Percentiles rank a stretch among this genome's conserved stretches.
Conservation (phyloP, 1,284 basidiomycete genomes). For the Prillingera fragicola region DNA sequence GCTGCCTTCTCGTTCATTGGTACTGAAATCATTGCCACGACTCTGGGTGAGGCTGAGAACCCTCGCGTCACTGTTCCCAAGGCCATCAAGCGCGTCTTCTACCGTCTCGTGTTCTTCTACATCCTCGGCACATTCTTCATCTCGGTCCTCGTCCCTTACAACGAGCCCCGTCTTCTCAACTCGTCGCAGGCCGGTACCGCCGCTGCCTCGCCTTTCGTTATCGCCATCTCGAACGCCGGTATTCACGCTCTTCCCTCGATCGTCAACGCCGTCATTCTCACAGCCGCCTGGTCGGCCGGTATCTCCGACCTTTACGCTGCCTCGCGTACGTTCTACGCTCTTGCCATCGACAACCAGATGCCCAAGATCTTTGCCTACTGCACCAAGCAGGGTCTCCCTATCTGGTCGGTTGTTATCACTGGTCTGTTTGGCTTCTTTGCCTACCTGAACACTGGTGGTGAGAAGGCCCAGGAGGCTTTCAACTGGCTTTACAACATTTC, state of each 20-base stretch:
- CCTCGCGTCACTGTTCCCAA: constrained; percentile 72
- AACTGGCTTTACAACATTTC: constrained; percentile 63
- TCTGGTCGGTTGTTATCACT: constrained; percentile 56
- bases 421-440: constrained; percentile 53
- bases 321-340: constrained; percentile 75
- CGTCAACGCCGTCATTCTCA: constrained; percentile 55
- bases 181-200: constrained; percentile 47
- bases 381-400: constrained; percentile 67
- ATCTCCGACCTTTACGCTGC: constrained; percentile 75
- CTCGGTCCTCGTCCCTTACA: constrained; percentile 71
- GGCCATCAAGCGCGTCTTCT: constrained; percentile 74
- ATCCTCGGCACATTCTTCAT: constrained; percentile 49
- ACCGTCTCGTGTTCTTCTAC: constrained; percentile 70
- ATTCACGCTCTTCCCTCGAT: constrained; percentile 58
- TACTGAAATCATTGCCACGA: constrained; percentile 74
- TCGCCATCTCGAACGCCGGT: constrained; percentile 70
- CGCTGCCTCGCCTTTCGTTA: constrained; percentile 65
- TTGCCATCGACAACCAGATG: constrained; percentile 70
- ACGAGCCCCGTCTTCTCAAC: constrained; percentile 58
- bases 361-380: constrained; percentile 52
- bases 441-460: constrained; percentile 51
- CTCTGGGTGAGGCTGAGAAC: constrained; percentile 55
- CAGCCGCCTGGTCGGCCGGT: constrained; percentile 76
- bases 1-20: constrained; percentile 79
- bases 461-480: constrained; percentile 44